These are phyloP conservation scores for Nitzschia inconspicua DNA, from an alignment of 108 stramenopile genomes.

Conservation along the genomic window DNA sequence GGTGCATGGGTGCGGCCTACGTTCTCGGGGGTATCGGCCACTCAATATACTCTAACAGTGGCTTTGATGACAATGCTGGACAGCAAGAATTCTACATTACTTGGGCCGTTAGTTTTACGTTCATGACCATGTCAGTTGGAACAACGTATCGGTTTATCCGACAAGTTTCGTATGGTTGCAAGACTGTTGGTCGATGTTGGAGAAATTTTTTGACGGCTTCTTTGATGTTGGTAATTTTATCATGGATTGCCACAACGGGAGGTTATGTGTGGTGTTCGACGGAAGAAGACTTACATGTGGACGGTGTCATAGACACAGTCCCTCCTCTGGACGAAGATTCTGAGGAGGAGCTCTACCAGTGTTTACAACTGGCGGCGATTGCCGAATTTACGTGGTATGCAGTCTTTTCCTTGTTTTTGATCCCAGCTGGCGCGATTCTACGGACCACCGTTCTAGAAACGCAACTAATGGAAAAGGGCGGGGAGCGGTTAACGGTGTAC, in stretches of 20 bases:
- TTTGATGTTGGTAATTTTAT: not conserved
- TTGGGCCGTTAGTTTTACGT: not conserved
- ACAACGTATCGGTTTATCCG: not conserved
- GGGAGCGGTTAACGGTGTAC: not conserved
- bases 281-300: not conserved
- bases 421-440: not conserved
- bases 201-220: not conserved
- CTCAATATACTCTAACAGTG: not conserved
- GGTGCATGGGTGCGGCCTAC: not conserved
- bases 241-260: not conserved
- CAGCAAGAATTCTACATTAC: slow-evolving; percentile 3
- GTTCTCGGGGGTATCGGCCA: not conserved
- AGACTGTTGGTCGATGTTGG: not conserved
- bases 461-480: not conserved
- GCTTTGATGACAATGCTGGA: slow-evolving; percentile 6
- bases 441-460: not conserved
- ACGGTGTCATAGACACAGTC: not conserved
- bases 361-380: too few relatives aligned
- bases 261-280: slow-evolving; percentile 1
- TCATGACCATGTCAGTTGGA: not conserved
- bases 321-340: too few relatives aligned
- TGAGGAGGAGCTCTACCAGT: too few relatives aligned
- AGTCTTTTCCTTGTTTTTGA: too few relatives aligned
- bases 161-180: not conserved
- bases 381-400: too few relatives aligned